Evolutionary conservation across 441 rosid species (phyloP), one percentile per base, ranked within the genome.

Genomic region (Manihot esculenta): DNA sequence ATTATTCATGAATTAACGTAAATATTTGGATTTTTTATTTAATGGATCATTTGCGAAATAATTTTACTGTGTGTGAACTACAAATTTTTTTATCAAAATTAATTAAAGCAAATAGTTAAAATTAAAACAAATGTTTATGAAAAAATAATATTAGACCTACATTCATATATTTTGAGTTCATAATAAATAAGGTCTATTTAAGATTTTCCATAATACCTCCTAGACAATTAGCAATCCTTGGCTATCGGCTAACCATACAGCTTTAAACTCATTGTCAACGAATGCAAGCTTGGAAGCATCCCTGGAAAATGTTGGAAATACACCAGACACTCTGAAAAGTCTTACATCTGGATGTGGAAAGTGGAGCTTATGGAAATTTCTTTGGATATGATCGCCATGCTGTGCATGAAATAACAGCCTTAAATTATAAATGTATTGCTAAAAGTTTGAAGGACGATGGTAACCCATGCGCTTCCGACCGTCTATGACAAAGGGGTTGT

Each of bases 251-350:
- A 59, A 12, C 63, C 45, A 59, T 7, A 59, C 63, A 0, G 45
- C 45, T 35, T 35, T 59, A 23, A 59, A 59, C 63, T 59, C 63
- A 59, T 59, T 59, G 44, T 59, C 63, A 33, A 59, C 23, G 45
- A 59, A 59, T 17, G 63, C 63, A 59, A 59, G 63, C 63, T 59
- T 59, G 12, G 63, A 30, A 12, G 45, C 63, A 35, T 59, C 63
- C 7, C 1, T 17, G 12, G 45, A 59, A 59, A 59, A 59, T 59
- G 24, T 59, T 15, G 45, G 63, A 9, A 59, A 30, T 3, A 59
- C 63, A 17, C 63, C 45, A 1, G 63, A 59, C 13, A 59, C 63
- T 42, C 63, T 59, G 3, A 59, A 30, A 1, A 59, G 13, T 59
- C 63, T 44, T 30, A 59, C 23, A 33, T 33, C 45, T 15, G 14